Percentiles rank a stretch among this genome's conserved stretches.
Evolutionary conservation across 805 yeast species (phyloP).

Genomic region (Metschnikowia lochheadii): DNA sequence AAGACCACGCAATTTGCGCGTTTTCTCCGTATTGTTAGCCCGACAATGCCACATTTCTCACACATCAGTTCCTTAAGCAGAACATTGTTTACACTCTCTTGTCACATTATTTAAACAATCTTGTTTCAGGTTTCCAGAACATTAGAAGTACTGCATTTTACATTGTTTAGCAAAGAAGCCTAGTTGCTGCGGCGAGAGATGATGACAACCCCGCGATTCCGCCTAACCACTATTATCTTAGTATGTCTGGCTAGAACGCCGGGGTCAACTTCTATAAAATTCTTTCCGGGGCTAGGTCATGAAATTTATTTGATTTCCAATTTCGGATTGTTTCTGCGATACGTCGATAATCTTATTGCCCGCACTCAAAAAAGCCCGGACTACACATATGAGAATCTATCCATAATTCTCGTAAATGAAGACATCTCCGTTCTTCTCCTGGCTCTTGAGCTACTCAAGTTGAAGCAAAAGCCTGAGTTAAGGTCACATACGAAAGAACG

Average conservation of each 20-base stretch:
- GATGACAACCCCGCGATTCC: background rate
- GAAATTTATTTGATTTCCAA: constrained; percentile 13
- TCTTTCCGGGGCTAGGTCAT: constrained; percentile 5
- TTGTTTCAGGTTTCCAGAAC: too few relatives aligned
- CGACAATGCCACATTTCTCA: too few relatives aligned
- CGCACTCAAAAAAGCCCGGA: background rate
- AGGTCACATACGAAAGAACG: background rate
- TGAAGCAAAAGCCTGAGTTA: background rate
- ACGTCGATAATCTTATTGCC: constrained; percentile 7
- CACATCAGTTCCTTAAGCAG: too few relatives aligned
- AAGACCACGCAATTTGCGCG: too few relatives aligned
- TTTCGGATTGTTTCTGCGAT: constrained; percentile 5
- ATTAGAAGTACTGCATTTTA: too few relatives aligned
- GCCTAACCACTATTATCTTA: constrained; percentile 5
- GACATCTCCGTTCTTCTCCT: constrained; percentile 9
- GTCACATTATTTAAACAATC: too few relatives aligned
- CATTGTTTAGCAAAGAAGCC: background rate
- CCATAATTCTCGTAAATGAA: constrained; percentile 11
- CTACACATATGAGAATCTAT: background rate
- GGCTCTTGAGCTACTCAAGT: constrained; percentile 3
- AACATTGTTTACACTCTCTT: too few relatives aligned
- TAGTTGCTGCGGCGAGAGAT: background rate
- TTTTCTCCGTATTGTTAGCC: too few relatives aligned
- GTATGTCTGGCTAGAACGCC: constrained; percentile 10
- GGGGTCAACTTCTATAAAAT: constrained; percentile 7